phyloP scores from a whole-genome alignment of 2,329 filamentous ascomycete genomes.

The Magnaporthiopsis rhizophila region DNA sequence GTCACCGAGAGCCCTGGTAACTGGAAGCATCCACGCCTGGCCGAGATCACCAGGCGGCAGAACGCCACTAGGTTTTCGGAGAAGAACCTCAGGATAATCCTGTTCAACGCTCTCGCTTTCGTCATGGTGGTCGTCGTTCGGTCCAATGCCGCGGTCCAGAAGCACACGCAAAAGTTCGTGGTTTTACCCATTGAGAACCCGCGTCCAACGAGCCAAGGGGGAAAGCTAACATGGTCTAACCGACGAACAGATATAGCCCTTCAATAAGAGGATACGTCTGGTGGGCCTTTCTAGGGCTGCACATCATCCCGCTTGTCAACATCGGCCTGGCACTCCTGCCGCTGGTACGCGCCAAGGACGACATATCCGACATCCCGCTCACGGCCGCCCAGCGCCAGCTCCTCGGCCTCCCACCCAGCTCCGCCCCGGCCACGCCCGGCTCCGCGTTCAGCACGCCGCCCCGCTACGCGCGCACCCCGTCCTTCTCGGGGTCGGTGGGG shows the following conservation, averaged over 20 bases:
- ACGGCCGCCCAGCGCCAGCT: constrained; percentile 82
- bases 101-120: constrained; percentile 51
- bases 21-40: constrained; percentile 83
- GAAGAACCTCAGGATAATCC: constrained; percentile 62
- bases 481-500: constrained; percentile 52
- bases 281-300: constrained; percentile 38
- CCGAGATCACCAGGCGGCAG: constrained; percentile 78
- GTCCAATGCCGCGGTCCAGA: not conserved
- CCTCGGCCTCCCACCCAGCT: constrained; percentile 68
- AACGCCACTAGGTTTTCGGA: constrained; percentile 72
- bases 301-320: constrained; percentile 59
- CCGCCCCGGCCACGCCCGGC: constrained; percentile 54
- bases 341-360: constrained; percentile 63
- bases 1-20: constrained; percentile 58
- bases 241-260: not conserved
- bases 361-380: constrained; percentile 80
- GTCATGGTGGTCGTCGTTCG: constrained; percentile 20
- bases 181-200: not conserved
- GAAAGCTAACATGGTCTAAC: not conserved
- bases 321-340: constrained; percentile 64
- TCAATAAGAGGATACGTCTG: constrained; percentile 19
- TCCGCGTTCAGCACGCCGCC: constrained; percentile 79
- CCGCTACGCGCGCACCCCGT: constrained; percentile 71
- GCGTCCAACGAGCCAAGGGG: too few relatives aligned
- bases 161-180: constrained; percentile 3